These are phyloP conservation scores for Xerocomus nothofagi DNA, from an alignment of 1,284 basidiomycete species.

Conservation along the genomic window DNA sequence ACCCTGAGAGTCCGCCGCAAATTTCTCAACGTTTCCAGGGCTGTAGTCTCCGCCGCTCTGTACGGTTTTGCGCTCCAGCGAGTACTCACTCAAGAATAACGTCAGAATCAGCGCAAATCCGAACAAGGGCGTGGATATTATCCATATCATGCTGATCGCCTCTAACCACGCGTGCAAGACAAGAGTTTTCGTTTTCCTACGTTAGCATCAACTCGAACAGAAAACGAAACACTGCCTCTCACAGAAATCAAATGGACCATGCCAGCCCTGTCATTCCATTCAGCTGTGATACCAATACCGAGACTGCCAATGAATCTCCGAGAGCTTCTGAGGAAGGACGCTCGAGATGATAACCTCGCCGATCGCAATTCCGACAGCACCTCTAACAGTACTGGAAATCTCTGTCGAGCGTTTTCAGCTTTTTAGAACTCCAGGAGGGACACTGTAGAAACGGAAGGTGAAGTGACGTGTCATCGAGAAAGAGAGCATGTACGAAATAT, in stretches of 20 bases:
- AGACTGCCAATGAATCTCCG: conserved; percentile 43
- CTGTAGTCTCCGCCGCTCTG: conserved; percentile 36
- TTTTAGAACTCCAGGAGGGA: too few species aligned
- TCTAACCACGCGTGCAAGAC: conserved; percentile 71
- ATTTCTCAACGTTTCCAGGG: conserved; percentile 20
- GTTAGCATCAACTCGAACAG: neutral
- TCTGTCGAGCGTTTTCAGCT: too few species aligned
- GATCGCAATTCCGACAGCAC: conserved; percentile 71
- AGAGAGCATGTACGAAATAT: too few species aligned
- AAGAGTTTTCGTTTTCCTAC: conserved; percentile 14
- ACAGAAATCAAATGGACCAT: conserved; percentile 57
- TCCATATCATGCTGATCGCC: conserved; percentile 72
- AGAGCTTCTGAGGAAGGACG: conserved; percentile 54
- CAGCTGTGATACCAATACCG: conserved; percentile 49
- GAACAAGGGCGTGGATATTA: conserved; percentile 61
- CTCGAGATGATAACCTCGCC: conserved; percentile 70
- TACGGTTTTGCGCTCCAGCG: conserved; percentile 58
- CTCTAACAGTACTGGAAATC: too few species aligned
- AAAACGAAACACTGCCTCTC: conserved; percentile 23
- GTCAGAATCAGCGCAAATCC: conserved; percentile 57
- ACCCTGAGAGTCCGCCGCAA: neutral
- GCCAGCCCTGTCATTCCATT: conserved; percentile 57
- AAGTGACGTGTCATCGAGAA: too few species aligned
- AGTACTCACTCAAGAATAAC: conserved; percentile 61
- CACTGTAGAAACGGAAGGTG: too few species aligned